Evolutionary conservation across 2,329 filamentous ascomycete genomes (phyloP), one percentile per base, ranked within the genome.

Genomic region (Talaromyces albobiverticillius): DNA sequence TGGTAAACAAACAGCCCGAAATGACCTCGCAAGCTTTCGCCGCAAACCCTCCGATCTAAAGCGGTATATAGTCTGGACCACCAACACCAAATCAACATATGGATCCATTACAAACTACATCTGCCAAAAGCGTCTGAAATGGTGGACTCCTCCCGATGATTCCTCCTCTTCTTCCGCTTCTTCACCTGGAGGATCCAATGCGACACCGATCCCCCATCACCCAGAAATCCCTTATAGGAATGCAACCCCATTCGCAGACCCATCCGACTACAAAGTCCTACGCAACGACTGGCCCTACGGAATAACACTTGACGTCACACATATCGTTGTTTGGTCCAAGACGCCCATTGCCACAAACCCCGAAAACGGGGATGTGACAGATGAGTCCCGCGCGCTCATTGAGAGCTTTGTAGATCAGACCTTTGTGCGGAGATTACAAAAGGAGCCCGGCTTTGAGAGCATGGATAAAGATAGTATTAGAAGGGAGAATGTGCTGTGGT

Each of bases 271-370:
- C 66, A 75, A 71, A 54, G 79, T 85, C 52, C 70, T 85, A 45
- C 71, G 71, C 41, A 86, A 86, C 61, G 83, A 86, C 66, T 86
- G 83, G 83, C 80, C 82, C 1, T 86, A 86, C 66, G 82, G 81
- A 3, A 61, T 85, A 16, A 76, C 70, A 1, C 63, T 72, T 1
- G 81, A 78, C 3, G 81, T 86, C 57, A 67, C 63, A 14, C 83
- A 86, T 63, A 66, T 86, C 1, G 70, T 81, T 5, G 78, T 85
- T 22, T 86, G 83, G 83, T 66, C 76, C 29, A 80, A 80, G 52
- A 79, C 75, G 5, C 74, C 75, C 0, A 75, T 82, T 18, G 66
- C 74, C 2, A 74, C 76, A 3, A 72, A 77, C 56, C 67, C 71
- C 14, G 64, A 66, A 0, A 71, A 69, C 47, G 80, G 80, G 6